Base-by-base conservation (phyloP, 1,284 basidiomycete species). In the Xerocomus minutiporus region DNA sequence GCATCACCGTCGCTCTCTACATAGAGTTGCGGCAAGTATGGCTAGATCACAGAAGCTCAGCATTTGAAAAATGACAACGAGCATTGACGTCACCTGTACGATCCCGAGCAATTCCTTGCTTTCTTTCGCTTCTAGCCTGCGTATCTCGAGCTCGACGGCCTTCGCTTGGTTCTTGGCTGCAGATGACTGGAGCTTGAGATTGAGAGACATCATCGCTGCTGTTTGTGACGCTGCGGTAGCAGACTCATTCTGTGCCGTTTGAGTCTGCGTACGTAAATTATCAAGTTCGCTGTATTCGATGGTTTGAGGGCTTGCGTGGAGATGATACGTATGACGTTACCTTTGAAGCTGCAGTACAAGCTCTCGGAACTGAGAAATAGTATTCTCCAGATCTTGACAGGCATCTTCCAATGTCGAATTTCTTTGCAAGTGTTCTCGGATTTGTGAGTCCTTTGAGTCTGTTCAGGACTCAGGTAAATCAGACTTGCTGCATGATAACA, bases 341-440 rank as follows among this genome's bases (percentile, higher is more conserved):
- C 72, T 79, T 70, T 97, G 93, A 7, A 97, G 73, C 55, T 85
- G 84, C 41, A 86, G 55, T 28, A 97, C 94, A 3, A 96, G 80
- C 45, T 97, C 94, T 49, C 94, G 77, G 80, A 97, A 97, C 64
- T 96, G 93, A 7, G 72, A 71, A 55, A 97, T 93, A 0, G 95
- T 97, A 32, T 73, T 75, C 61, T 97, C 93, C 55, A 92, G 82
- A 65, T 97, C 95, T 56, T 84, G 78, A 54, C 92, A 86, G 1
- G 80, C 74, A 26, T 91, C 89, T 64, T 95, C 90, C 1, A 96
- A 73, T 6, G 74, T 67, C 23, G 82, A 81, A 36, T 86, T 80
- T 65, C 84, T 86, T 43, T 78, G 75, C 7, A 74, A 60, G 44
- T 88, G 83, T 45, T 92, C 88, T 9, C 84, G 80, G 23, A 91